Evolutionary conservation across 2,329 filamentous ascomycete genomes (phyloP), one percentile per base, ranked within the genome.

Genomic region (Paraphoma sp.): DNA sequence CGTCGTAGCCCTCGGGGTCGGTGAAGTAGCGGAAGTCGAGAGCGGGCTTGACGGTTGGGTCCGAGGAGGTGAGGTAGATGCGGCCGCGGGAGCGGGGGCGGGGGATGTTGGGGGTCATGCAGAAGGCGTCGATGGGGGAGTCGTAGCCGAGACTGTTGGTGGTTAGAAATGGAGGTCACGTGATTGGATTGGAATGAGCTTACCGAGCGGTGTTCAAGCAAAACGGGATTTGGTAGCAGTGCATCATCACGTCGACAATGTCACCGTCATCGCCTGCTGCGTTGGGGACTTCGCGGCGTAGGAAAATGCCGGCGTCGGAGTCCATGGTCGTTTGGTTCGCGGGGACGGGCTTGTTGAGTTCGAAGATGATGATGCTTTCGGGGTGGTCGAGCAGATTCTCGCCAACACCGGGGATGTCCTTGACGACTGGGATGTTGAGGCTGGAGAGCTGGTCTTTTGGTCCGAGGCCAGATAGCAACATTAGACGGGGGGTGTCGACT

Each of bases 171-270:
- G 11, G 18, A 23, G n/a, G 16, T 17, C n/a, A 4, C 4, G 40
- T 33, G 6, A 23, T 14, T 17, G 12, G 36, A 49, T 45, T 23
- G n/a, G 16, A 30, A 8, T 17, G 30, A 47, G 45, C 70, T 63
- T 73, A 77, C 75, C 91, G 88, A 53, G 84, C 81, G 1, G 92
- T 97, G 84, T 96, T 96, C 66, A 93, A 86, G 60, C 89, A 91
- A 80, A 96, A 96, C 51, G 92, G 92, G 65, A 96, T 96, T 79
- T 96, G 93, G 82, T 96, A 96, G 85, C 92, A 96, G 81, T 96
- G 92, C 90, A 95, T 95, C 93, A 96, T 96, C 70, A 96, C 80
- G 72, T 97, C 93, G 62, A 90, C 90, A 53, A 91, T 88, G 59
- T 90, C 85, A 50, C 89, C 89, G 67, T 96, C 92, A 1, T 80